phyloP scores from a whole-genome alignment of 2,329 filamentous ascomycete species.

The Penicillium sp. region DNA sequence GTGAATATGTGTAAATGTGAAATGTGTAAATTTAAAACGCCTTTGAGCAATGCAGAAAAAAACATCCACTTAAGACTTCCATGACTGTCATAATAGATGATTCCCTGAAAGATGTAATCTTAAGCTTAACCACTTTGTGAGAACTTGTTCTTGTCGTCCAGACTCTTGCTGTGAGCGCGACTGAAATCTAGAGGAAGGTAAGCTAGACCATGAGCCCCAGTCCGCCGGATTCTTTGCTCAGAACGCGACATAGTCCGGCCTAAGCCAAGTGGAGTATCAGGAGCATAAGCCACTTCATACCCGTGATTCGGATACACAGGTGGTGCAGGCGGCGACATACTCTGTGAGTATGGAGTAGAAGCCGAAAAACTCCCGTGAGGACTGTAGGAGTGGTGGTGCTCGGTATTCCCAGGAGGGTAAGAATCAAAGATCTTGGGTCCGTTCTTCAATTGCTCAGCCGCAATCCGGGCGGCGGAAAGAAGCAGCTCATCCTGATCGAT shows the following conservation, averaged over 20 bases:
- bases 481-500: slow-evolving; percentile 45
- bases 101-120: background rate
- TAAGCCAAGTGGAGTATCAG: slow-evolving; percentile 37
- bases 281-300: slow-evolving; percentile 43
- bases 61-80: background rate
- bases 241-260: slow-evolving; percentile 44
- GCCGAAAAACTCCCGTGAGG: slow-evolving; percentile 28
- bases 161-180: background rate
- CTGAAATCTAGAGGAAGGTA: slow-evolving; percentile 39
- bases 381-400: slow-evolving; percentile 24
- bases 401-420: slow-evolving; percentile 13
- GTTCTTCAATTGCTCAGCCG: slow-evolving; percentile 39
- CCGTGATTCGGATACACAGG: slow-evolving; percentile 31
- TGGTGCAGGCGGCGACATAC: slow-evolving; percentile 32
- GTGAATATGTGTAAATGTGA: background rate
- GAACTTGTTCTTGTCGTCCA: background rate
- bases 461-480: slow-evolving; percentile 42
- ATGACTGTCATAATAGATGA: background rate
- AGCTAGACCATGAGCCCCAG: slow-evolving; percentile 45
- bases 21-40: slow-evolving; percentile 1
- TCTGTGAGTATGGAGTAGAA: slow-evolving; percentile 25
- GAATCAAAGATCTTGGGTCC: slow-evolving; percentile 32
- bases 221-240: slow-evolving; percentile 44
- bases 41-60: background rate
- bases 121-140: slow-evolving; percentile 1